Evolutionary conservation across 306 rosid species (phyloP).

Genomic region (Trifolium subterraneum): DNA sequence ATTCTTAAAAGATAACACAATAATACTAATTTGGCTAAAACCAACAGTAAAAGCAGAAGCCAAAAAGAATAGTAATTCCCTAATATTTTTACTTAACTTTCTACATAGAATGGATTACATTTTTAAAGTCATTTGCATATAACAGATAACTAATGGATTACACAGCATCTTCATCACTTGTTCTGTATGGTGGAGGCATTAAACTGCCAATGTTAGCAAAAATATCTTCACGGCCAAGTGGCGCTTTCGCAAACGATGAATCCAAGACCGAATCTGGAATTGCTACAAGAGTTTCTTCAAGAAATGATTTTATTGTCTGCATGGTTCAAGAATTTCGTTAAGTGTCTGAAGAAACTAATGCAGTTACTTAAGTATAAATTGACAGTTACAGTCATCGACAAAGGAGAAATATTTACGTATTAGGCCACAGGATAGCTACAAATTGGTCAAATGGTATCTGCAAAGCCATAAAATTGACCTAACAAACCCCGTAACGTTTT

Average conservation of each 20-base stretch:
- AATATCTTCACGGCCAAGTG: slow-evolving; percentile 59
- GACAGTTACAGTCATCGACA: slow-evolving; percentile 3
- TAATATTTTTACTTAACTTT: not conserved
- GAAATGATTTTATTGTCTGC: slow-evolving; percentile 83
- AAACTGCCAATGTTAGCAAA: slow-evolving; percentile 61
- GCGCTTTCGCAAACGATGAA: slow-evolving; percentile 58
- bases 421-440: slow-evolving; percentile 30
- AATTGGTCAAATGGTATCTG: not conserved
- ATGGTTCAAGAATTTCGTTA: slow-evolving; percentile 37
- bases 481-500: not conserved
- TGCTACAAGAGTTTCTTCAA: slow-evolving; percentile 84
- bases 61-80: slow-evolving; percentile 16
- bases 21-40: slow-evolving; percentile 9
- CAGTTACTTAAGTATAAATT: slow-evolving; percentile 25
- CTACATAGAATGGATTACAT: slow-evolving; percentile 21
- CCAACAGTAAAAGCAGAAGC: slow-evolving; percentile 16
- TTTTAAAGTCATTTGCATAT: slow-evolving; percentile 14
- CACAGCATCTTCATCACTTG: slow-evolving; percentile 47
- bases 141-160: slow-evolving; percentile 8
- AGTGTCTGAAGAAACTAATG: slow-evolving; percentile 39
- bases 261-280: slow-evolving; percentile 86
- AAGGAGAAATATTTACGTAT: slow-evolving; percentile 11
- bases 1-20: not conserved
- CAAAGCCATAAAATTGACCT: not conserved
- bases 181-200: slow-evolving; percentile 72